Base-by-base conservation (phyloP, 768 basidiomycete species). In the Pleurotus ostreatus region DNA sequence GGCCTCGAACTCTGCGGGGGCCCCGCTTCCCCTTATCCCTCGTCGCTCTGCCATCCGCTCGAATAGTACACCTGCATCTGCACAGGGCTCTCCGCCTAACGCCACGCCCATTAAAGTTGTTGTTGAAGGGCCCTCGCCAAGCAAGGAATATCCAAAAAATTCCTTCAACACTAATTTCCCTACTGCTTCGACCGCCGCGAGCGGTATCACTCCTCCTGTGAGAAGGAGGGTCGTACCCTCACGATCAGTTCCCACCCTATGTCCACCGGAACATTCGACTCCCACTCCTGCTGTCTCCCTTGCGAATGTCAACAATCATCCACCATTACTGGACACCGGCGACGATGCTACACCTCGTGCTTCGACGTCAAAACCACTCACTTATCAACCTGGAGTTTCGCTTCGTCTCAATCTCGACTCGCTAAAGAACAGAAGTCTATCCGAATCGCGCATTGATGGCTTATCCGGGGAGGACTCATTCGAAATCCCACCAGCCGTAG, bases 11-110 rank as follows among this genome's bases (percentile, higher is more conserved):
- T 68, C 75, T 26, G 83, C 87, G 30, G 78, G 81, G 2, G 72
- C 73, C 6, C 79, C 86, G 55, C 78, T 88, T n/a, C 86, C 86
- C 13, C 72, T 79, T 49, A 75, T 88, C 52, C 84, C 88, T 38
- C 79, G 85, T 53, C 74, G 85, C 47, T 64, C 73, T 4, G 66
- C 69, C 49, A 68, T 64, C 34, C 60, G 59, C 61, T 61, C 62
- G 61, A 68, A 68, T 61, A 46, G 68, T 25, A 54, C 23, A 46
- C 37, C 60, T 44, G 58, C 58, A 23, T 49, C 57, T 38, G 44
- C 38, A 26, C 18, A 53, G n/a, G 55, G 26, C 15, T 59, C 62
- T 1, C 59, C 63, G 13, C 51, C 64, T 15, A 18, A 54, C 60
- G 22, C 59, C 56, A 16, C 60, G 6, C 37, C 49, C 6, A n/a